Base-by-base conservation (phyloP, 2,329 filamentous ascomycete species). In the Rasamsonia emersonii region DNA sequence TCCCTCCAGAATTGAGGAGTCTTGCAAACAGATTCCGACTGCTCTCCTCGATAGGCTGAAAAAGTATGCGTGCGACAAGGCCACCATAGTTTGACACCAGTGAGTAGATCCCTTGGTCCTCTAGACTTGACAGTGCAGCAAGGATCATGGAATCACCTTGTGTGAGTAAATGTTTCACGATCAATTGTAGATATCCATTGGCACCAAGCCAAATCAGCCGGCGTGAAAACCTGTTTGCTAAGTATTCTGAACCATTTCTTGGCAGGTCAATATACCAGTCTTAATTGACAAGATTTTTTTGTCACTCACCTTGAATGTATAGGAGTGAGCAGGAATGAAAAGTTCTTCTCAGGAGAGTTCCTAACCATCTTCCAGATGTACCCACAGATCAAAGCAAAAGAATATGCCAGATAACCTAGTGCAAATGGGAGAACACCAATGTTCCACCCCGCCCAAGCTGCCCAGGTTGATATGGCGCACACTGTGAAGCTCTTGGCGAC, bases 21-120 rank as follows among this genome's bases (percentile, higher is more conserved):
- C 82, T 82, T 32, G 86, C 88, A 49, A 96, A 95, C 52, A 94
- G 79, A 51, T 80, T 86, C 23, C 93, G 80, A 42, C 82, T 88
- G 54, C 82, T 89, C 59, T 98, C 93, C 58, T 98, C 91, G 38
- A 98, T 77, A 5, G 91, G 93, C 50, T 96, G 91, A 55, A 98
- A 89, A 30, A 98, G 65, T 42, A 96, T 75, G 3, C 91, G 76
- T 0, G 91, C 91, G 17, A 93, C 65, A 0, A 98, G 73, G 2
- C 88, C 84, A 14, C 91, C 91, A 54, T 91, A 98, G 58, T 96
- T 98, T 47, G 86, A 86, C 32, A 89, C 91, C 4, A 98, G 71
- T 0, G 88, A 86, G 52, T 96, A 98, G 20, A 86, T 78, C 9
- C 91, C 91, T 62, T 96, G 91, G 4, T 88, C 82, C 24, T 76